Percentiles rank a stretch among this genome's conserved stretches.
Conservation (phyloP, 768 basidiomycete species). For the Pleurotus salmoneostramineus region DNA sequence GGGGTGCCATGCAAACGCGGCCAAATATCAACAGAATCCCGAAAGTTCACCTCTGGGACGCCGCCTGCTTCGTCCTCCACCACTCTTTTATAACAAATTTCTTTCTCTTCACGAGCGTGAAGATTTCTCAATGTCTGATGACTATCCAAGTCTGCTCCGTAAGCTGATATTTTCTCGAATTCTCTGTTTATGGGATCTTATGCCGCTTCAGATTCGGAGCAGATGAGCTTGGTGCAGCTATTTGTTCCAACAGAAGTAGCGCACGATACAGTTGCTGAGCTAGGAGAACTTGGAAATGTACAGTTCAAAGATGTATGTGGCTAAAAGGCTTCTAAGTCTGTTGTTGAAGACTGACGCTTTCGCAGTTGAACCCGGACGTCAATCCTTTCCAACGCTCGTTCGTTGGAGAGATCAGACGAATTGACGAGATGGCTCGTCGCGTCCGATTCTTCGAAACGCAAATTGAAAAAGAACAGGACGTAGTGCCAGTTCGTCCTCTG, state of each 20-base stretch:
- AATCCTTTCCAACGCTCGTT: slow-evolving; percentile 99
- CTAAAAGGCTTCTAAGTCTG: not conserved
- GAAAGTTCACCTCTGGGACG: not conserved
- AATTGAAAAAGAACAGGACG: slow-evolving; percentile 82
- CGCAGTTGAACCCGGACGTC: slow-evolving; percentile 86
- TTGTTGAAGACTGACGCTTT: not conserved
- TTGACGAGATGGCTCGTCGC: slow-evolving; percentile 95
- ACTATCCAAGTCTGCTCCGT: slow-evolving; percentile 87
- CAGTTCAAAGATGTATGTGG: slow-evolving; percentile 92
- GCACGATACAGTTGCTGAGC: slow-evolving; percentile 92
- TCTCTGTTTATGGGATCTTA: slow-evolving; percentile 10
- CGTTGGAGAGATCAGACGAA: slow-evolving; percentile 90
- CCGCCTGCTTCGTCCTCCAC: not conserved
- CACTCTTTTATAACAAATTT: not conserved
- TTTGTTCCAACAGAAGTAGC: slow-evolving; percentile 97
- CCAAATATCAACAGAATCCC: not conserved
- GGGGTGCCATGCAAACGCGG: not conserved
- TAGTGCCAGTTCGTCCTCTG: slow-evolving; percentile 78
- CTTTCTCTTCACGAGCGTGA: not conserved
- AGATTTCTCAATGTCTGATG: slow-evolving; percentile 54
- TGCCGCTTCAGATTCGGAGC: slow-evolving; percentile 75
- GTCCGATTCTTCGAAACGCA: slow-evolving; percentile 87
- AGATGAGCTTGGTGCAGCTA: slow-evolving; percentile 97
- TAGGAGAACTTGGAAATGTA: slow-evolving; percentile 92
- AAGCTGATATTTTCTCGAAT: slow-evolving; percentile 25